Base-by-base conservation (phyloP, 177 flowering plant species). In the Vitis hybrid region DNA sequence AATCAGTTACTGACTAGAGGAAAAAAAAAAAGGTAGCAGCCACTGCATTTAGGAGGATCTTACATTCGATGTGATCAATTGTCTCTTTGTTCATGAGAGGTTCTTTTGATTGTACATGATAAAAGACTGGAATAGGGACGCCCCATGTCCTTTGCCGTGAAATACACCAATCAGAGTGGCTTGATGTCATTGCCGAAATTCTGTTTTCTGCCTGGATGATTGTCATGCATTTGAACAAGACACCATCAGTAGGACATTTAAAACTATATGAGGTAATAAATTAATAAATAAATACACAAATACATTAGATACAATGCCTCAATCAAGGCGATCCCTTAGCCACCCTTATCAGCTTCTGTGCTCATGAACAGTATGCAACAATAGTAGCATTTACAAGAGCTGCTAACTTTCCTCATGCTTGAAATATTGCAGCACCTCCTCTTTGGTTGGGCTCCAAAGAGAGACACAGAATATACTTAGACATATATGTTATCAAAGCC, bases 91-190 rank as follows among this genome's bases (percentile, higher is more conserved):
- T 89, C 93, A 95, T 84, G 62, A 95, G 81, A 64, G 97, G 97
- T 75, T 95, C 91, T 85, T 82, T 91, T 26, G 99, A 64, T 16
- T 84, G 73, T 65, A 84, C 82, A 80, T 95, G 92, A 85, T 93
- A 93, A 76, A 95, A 95, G 48, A 89, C 98, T 57, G 99, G 99
- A 80, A 95, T 95, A 19, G 99, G 99, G 51, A 95, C 97, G 67
- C 99, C 99, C 99, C 99, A 95, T 55, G 92, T 87, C 81, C 99
- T 86, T 86, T 95, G 99, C 64, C 99, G 86, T 68, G 99, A 95
- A 75, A 95, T 95, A 77, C 99, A 95, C 99, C 99, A 95, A 79
- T 95, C 99, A 69, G 98, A 89, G 76, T 97, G 94, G 79, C 89
- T 82, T 55, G 94, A 90, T 49, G 93, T 91, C 99, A 95, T 95